These are phyloP conservation scores for Diaporthe velutina DNA, from an alignment of 2,329 filamentous ascomycete genomes.

Conservation along the genomic window DNA sequence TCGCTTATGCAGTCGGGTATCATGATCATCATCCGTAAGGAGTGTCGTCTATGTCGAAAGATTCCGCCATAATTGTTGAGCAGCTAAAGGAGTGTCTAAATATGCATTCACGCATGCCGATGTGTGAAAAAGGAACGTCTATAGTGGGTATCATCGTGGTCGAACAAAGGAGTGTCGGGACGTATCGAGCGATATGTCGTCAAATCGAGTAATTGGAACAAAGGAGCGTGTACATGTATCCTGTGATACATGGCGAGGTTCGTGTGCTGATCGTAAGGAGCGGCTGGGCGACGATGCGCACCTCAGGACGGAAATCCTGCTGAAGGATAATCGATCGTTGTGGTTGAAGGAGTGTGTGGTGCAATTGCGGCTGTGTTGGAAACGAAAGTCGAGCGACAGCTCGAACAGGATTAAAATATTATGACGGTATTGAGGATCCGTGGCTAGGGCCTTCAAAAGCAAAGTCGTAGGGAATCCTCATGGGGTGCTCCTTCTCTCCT, in stretches of 20 bases:
- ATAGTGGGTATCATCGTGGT: constrained; percentile 55
- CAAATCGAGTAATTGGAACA: constrained; percentile 43
- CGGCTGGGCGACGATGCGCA: constrained; percentile 25
- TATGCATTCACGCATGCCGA: constrained; percentile 52
- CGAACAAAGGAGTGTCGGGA: constrained; percentile 50
- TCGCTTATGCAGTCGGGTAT: constrained; percentile 69
- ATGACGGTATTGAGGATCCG: constrained; percentile 40
- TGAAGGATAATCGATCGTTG: constrained; percentile 27
- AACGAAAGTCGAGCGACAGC: constrained; percentile 43
- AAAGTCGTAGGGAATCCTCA: constrained; percentile 43
- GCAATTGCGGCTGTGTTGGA: constrained; percentile 51
- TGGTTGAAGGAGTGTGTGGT: constrained; percentile 43
- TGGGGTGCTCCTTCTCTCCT: constrained; percentile 46
- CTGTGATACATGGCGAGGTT: constrained; percentile 47
- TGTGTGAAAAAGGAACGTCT: constrained; percentile 58
- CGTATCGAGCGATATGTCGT: constrained; percentile 42
- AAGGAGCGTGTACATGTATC: constrained; percentile 49
- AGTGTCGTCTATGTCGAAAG: constrained; percentile 57
- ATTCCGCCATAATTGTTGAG: constrained; percentile 51
- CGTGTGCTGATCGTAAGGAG: constrained; percentile 48
- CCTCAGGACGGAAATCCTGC: not conserved
- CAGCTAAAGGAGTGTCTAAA: constrained; percentile 46
- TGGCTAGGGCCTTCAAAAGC: constrained; percentile 33
- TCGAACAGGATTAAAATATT: constrained; percentile 46
- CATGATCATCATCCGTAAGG: constrained; percentile 59